Evolutionary conservation across 129 eudicot genomes (phyloP).

Genomic region (Scalesia atractyloides): DNA sequence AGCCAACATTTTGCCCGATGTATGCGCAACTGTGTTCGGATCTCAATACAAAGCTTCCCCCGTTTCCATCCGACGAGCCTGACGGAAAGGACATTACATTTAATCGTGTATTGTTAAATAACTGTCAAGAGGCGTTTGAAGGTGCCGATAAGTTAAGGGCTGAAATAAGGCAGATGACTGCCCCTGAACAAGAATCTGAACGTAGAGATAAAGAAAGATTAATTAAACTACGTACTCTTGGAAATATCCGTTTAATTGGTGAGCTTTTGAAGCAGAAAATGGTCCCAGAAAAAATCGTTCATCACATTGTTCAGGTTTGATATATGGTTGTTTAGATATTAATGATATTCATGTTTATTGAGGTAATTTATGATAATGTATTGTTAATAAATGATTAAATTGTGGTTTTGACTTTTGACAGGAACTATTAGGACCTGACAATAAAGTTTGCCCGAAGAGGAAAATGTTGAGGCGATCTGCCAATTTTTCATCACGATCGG

Average conservation of each 20-base stretch:
- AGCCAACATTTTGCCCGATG: conserved; percentile 97
- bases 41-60: conserved; percentile 74
- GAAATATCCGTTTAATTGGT: conserved; percentile 85
- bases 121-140: conserved; percentile 93
- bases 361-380: too few relatives aligned
- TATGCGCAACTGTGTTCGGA: conserved; percentile 80
- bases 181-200: conserved; percentile 70
- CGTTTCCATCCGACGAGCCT: conserved; percentile 79
- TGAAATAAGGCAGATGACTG: conserved; percentile 68
- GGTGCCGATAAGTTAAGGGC: conserved; percentile 74
- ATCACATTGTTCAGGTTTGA: conserved; percentile 85
- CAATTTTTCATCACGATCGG: conserved; percentile 79
- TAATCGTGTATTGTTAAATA: conserved; percentile 68
- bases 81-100: conserved; percentile 77
- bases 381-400: not conserved
- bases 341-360: not conserved
- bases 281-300: conserved; percentile 89
- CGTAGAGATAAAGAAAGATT: conserved; percentile 88
- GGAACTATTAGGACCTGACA: conserved; percentile 80
- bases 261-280: conserved; percentile 93
- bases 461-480: conserved; percentile 86
- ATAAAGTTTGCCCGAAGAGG: conserved; percentile 65
- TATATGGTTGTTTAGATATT: not conserved
- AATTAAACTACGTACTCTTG: conserved; percentile 75
- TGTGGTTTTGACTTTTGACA: conserved; percentile 10